These are phyloP conservation scores for Baudoinia panamericana DNA, from an alignment of 495 filamentous ascomycete genomes.

Conservation along the genomic window DNA sequence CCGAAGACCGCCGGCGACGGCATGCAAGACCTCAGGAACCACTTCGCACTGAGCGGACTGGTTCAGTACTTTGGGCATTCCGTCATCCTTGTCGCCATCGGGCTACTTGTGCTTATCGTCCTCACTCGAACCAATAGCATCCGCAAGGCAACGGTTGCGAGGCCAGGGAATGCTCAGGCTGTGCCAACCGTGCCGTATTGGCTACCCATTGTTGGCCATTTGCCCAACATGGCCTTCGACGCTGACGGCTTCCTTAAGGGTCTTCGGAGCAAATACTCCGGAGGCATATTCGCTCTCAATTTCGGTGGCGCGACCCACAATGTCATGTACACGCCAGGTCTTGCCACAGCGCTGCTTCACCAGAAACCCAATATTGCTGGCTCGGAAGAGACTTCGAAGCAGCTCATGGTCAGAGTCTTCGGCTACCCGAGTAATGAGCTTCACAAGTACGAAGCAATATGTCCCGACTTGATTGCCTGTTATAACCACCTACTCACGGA, in stretches of 20 bases:
- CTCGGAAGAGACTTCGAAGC: constrained; percentile 28
- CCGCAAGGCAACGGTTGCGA: not conserved
- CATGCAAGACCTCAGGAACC: no score
- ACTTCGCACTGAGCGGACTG: no score
- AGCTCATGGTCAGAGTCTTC: constrained; percentile 40
- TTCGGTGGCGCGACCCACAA: constrained; percentile 38
- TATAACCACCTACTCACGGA: constrained; percentile 34
- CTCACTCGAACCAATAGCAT: constrained; percentile 6
- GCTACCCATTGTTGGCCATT: constrained; percentile 46
- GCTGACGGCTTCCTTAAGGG: constrained; percentile 33
- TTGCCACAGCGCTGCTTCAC: constrained; percentile 35
- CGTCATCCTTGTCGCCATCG: not conserved
- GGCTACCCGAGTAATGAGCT: constrained; percentile 30
- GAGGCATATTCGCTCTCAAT: constrained; percentile 41
- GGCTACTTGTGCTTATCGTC: constrained; percentile 1
- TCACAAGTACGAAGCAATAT: constrained; percentile 24
- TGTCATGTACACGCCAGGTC: constrained; percentile 38
- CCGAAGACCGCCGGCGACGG: no score
- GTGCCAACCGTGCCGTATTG: constrained; percentile 26
- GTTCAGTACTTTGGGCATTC: constrained; percentile 6
- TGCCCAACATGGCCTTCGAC: constrained; percentile 35
- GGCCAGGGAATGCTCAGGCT: no score
- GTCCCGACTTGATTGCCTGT: constrained; percentile 30
- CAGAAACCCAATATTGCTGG: constrained; percentile 26
- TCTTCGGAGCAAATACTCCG: constrained; percentile 29